Conservation (phyloP, 225 moss, liverwort and hornwort species). For the Sphagnum contortum region DNA sequence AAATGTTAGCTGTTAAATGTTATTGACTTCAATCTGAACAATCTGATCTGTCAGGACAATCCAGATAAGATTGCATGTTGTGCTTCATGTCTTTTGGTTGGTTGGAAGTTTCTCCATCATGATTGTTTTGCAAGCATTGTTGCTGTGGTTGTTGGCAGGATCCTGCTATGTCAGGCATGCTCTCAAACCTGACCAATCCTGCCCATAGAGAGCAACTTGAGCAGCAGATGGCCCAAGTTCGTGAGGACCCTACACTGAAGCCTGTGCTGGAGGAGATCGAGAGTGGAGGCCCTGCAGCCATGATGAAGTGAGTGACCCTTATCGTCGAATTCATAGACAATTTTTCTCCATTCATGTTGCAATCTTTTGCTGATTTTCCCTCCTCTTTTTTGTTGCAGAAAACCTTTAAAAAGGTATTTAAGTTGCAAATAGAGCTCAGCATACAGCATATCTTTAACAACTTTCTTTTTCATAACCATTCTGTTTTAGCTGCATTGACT, state of each 20-base stretch:
- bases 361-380: neutral
- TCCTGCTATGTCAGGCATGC: constrained; percentile 99
- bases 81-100: neutral
- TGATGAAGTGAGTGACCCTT: constrained; percentile 80
- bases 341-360: neutral
- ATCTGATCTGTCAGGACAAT: neutral
- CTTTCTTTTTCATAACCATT: neutral
- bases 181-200: constrained; percentile 82
- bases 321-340: neutral
- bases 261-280: constrained; percentile 97
- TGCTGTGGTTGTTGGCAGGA: constrained; percentile 34
- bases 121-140: neutral
- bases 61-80: neutral
- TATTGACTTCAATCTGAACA: too few relatives aligned
- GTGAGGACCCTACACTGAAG: constrained; percentile 88
- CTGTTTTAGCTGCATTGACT: neutral
- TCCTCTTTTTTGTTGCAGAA: neutral
- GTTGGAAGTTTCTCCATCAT: neutral
- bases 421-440: too few relatives aligned
- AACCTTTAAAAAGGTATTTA: too few relatives aligned
- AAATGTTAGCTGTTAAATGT: too few relatives aligned
- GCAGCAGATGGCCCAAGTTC: constrained; percentile 91
- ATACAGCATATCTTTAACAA: neutral
- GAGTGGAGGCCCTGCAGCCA: constrained; percentile 88
- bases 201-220: constrained; percentile 93